Evolutionary conservation across 2,329 filamentous ascomycete species (phyloP).

Genomic region (Fusarium phyllophilum): DNA sequence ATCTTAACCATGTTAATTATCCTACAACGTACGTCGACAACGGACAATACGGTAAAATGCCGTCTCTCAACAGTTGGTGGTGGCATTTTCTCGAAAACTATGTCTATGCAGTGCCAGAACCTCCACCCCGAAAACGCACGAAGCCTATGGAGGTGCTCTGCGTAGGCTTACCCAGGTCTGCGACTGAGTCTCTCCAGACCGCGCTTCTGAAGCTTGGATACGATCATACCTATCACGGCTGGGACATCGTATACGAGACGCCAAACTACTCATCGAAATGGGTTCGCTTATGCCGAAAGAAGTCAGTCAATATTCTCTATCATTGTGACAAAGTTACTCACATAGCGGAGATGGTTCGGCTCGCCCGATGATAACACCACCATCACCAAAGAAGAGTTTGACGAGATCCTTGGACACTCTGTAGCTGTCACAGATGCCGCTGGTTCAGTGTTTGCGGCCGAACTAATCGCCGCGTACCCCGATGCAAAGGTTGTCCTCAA

Average conservation of each 20-base stretch:
- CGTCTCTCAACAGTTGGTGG: constrained; percentile 18
- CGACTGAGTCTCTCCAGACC: constrained; percentile 49
- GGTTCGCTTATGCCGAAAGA: constrained; percentile 18
- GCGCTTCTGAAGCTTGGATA: constrained; percentile 45
- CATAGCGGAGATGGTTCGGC: constrained; percentile 16
- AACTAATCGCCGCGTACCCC: constrained; percentile 29
- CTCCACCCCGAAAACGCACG: constrained; percentile 38
- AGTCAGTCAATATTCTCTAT: neutral
- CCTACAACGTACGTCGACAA: no score
- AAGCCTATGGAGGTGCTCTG: constrained; percentile 50
- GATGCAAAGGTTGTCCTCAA: constrained; percentile 29
- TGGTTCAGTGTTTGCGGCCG: constrained; percentile 20
- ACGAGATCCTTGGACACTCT: constrained; percentile 22
- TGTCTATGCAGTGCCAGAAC: constrained; percentile 24
- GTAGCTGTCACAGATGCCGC: constrained; percentile 24
- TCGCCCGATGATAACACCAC: constrained; percentile 11
- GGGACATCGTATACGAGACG: constrained; percentile 47
- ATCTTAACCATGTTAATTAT: no score
- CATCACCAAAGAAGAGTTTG: constrained; percentile 19
- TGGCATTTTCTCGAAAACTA: constrained; percentile 14
- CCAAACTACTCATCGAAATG: constrained; percentile 18
- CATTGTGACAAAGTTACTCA: neutral
- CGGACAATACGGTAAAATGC: neutral
- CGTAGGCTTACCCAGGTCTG: constrained; percentile 48
- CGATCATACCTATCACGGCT: constrained; percentile 49